Evolutionary conservation across 2,329 filamentous ascomycete genomes (phyloP).

Genomic region (Fusarium lyarnte): DNA sequence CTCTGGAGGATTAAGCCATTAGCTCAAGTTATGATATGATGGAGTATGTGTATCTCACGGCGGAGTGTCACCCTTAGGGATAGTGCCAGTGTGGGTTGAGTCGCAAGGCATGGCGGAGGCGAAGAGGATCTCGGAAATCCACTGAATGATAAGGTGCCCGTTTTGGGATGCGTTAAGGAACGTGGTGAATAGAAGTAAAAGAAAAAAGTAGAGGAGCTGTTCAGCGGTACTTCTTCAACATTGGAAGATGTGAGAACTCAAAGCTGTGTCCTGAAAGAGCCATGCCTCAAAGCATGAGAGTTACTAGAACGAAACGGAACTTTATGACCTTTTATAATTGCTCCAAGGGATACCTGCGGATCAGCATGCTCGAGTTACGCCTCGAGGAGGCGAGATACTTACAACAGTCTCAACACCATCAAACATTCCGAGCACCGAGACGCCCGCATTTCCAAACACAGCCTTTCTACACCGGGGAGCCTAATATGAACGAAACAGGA

Average conservation of each 20-base stretch:
- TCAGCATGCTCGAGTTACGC: not conserved
- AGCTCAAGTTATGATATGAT: not conserved
- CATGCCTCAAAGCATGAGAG: not conserved
- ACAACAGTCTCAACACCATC: conserved; percentile 13
- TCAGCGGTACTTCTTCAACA: not conserved
- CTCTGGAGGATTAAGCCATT: not conserved
- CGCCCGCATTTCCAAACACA: not conserved
- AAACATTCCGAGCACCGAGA: not conserved
- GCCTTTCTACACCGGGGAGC: not conserved
- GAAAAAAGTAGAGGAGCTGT: not conserved
- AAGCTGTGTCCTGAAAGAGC: not conserved
- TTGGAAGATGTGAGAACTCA: not conserved
- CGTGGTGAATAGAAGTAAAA: not conserved
- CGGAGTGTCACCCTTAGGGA: not conserved
- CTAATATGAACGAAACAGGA: not conserved
- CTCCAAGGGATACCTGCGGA: not conserved
- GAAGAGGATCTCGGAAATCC: not conserved
- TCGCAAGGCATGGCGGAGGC: conserved; percentile 7
- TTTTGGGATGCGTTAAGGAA: not conserved
- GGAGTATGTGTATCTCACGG: not conserved
- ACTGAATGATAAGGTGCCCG: not conserved
- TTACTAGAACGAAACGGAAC: not conserved
- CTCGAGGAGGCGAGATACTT: not conserved
- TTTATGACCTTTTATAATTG: not conserved
- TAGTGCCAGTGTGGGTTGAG: not conserved